Evolutionary conservation across 306 rosid species (phyloP).

Genomic region (Begonia peltatifolia): DNA sequence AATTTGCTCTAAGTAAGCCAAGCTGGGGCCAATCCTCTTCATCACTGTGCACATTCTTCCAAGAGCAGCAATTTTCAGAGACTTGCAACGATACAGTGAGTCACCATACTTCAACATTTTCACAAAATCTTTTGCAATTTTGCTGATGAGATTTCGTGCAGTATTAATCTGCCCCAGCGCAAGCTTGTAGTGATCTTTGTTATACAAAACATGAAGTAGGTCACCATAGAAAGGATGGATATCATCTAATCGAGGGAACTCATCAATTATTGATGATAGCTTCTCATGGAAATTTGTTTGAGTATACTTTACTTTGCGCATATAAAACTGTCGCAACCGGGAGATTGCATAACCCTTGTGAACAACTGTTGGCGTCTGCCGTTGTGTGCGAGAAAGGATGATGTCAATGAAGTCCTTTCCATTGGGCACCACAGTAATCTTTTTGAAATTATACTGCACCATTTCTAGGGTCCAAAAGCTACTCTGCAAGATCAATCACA

Average conservation of each 20-base stretch:
- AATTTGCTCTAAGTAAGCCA: conserved; percentile 78
- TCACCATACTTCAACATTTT: conserved; percentile 76
- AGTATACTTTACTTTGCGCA: conserved; percentile 85
- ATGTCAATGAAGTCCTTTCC: conserved; percentile 76
- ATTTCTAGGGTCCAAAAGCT: conserved; percentile 13
- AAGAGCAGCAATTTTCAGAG: conserved; percentile 79
- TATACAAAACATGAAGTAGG: conserved; percentile 75
- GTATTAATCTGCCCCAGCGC: conserved; percentile 85
- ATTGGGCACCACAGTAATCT: conserved; percentile 79
- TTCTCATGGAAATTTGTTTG: conserved; percentile 62
- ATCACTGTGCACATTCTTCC: conserved; percentile 92
- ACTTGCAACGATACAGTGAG: conserved; percentile 64
- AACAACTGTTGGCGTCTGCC: conserved; percentile 81
- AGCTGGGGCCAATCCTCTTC: conserved; percentile 73
- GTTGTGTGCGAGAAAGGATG: conserved; percentile 72
- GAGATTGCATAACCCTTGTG: conserved; percentile 79
- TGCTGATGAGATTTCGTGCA: conserved; percentile 69
- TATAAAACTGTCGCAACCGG: conserved; percentile 67
- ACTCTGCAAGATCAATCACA: no score
- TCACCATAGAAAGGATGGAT: conserved; percentile 81
- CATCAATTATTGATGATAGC: conserved; percentile 63
- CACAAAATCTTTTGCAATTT: conserved; percentile 73
- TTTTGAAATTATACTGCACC: conserved; percentile 86
- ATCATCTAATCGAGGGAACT: conserved; percentile 68
- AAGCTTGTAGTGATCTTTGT: conserved; percentile 91